Evolutionary conservation across 257 asterid genomes (phyloP).

Genomic region (Nemophila menziesii): DNA sequence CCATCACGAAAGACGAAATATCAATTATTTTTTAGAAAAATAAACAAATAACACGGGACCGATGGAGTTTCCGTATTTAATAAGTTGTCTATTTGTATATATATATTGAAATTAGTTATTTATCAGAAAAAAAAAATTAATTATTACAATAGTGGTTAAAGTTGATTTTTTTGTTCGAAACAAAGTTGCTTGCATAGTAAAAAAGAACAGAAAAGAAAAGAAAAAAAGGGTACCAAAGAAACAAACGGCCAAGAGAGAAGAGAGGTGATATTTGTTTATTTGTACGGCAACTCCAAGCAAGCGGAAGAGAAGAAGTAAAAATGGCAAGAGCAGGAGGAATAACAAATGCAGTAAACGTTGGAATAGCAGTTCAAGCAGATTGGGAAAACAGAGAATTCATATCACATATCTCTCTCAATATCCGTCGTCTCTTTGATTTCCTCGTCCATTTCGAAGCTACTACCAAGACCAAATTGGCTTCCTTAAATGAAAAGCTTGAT

Average conservation of each 20-base stretch:
- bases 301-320: neutral
- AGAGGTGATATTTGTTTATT: too few relatives aligned
- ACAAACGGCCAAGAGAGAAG: neutral
- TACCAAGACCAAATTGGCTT: slow-evolving; percentile 59
- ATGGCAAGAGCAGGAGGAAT: slow-evolving; percentile 95
- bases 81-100: too few relatives aligned
- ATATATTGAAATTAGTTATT: too few relatives aligned
- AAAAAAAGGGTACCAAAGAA: neutral
- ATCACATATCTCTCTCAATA: slow-evolving; percentile 75
- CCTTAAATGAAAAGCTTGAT: slow-evolving; percentile 74
- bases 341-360: slow-evolving; percentile 82
- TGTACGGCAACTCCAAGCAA: too few relatives aligned
- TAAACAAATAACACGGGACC: too few relatives aligned
- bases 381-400: slow-evolving; percentile 95
- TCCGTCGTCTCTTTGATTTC: slow-evolving; percentile 88
- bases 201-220: neutral
- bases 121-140: too few relatives aligned
- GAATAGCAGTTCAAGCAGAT: slow-evolving; percentile 96
- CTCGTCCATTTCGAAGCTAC: slow-evolving; percentile 71
- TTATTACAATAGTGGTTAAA: too few relatives aligned
- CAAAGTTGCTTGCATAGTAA: too few relatives aligned
- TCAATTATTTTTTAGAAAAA: too few relatives aligned
- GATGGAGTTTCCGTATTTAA: too few relatives aligned
- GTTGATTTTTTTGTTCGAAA: too few relatives aligned
- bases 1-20: too few relatives aligned